phyloP scores from a whole-genome alignment of 1,284 basidiomycete genomes.

The Papiliotrema flavescens region DNA sequence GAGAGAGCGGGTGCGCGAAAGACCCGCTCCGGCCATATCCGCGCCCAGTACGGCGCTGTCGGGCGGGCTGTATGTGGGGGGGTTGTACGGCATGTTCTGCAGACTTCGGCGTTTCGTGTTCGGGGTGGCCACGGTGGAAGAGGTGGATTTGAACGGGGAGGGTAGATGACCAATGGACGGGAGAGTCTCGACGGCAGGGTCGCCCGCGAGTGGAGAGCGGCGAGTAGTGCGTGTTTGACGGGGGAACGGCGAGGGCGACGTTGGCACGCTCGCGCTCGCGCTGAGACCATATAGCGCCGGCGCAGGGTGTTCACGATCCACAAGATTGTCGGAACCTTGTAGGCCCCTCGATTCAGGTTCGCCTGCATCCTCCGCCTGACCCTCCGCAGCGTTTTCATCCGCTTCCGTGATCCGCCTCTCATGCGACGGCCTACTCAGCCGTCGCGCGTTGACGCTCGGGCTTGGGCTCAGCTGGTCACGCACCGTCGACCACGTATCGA shows the following conservation, averaged over 20 bases:
- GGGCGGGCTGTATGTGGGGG: neutral
- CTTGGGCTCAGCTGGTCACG: slow-evolving; percentile 5
- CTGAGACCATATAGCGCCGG: neutral
- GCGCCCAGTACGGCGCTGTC: neutral
- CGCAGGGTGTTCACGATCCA: too few relatives aligned
- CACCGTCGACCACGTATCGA: slow-evolving; percentile 2
- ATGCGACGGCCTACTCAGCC: slow-evolving; percentile 8
- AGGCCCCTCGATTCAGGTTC: neutral
- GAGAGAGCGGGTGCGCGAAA: slow-evolving; percentile 21
- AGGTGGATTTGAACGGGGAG: neutral
- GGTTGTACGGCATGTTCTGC: slow-evolving; percentile 37
- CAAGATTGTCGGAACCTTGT: too few relatives aligned
- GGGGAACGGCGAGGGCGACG: neutral
- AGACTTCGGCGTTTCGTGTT: slow-evolving; percentile 31
- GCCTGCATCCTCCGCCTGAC: neutral
- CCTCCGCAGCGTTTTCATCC: slow-evolving; percentile 15
- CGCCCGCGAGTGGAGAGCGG: neutral
- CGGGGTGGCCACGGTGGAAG: neutral
- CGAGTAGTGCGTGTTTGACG: neutral
- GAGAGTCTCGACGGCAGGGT: neutral
- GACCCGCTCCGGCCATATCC: slow-evolving; percentile 4
- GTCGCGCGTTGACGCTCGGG: neutral
- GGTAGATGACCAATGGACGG: neutral
- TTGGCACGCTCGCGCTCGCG: neutral
- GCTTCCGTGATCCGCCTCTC: slow-evolving; percentile 27